A percentile compares a stretch with the other conserved stretches of the same genome.
phyloP scores from a whole-genome alignment of 2,329 filamentous ascomycete species.

The Sporothrix schenckii region DNA sequence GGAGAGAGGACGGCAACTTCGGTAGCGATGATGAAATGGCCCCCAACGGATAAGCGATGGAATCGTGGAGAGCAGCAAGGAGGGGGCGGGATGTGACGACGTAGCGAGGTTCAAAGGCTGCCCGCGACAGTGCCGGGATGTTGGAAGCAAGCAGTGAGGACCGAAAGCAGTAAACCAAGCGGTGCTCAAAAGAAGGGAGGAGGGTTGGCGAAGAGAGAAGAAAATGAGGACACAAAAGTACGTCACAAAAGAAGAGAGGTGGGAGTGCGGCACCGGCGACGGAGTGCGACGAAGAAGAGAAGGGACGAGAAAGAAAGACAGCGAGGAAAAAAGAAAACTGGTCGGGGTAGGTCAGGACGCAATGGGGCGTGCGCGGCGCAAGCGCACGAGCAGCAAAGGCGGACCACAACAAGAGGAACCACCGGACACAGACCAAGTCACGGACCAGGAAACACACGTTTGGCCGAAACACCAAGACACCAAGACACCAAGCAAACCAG shows the following conservation, averaged over 20 bases:
- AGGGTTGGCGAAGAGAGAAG: not conserved
- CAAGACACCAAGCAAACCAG: not conserved
- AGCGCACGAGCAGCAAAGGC: not conserved
- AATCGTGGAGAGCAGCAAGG: not conserved
- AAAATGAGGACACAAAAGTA: not conserved
- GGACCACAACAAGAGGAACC: conserved; percentile 10
- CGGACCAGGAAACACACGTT: not conserved
- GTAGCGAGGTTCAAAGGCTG: not conserved
- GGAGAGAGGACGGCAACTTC: not conserved
- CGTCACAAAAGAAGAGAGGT: not conserved
- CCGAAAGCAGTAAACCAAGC: not conserved
- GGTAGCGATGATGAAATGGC: not conserved
- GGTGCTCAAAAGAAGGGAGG: not conserved
- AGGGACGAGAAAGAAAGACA: not conserved
- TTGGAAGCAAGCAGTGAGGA: not conserved
- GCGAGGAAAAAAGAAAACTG: not conserved
- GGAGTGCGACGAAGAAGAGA: not conserved
- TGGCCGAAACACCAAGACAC: not conserved
- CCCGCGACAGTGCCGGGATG: conserved; percentile 9
- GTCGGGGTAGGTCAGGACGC: conserved; percentile 13
- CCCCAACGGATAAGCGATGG: not conserved
- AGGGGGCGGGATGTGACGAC: not conserved
- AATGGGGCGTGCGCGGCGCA: conserved; percentile 11
- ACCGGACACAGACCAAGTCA: conserved; percentile 22
- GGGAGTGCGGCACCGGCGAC: conserved; percentile 10